Evolutionary conservation across 2,329 filamentous ascomycete genomes (phyloP).

Genomic region (Fusarium napiforme): DNA sequence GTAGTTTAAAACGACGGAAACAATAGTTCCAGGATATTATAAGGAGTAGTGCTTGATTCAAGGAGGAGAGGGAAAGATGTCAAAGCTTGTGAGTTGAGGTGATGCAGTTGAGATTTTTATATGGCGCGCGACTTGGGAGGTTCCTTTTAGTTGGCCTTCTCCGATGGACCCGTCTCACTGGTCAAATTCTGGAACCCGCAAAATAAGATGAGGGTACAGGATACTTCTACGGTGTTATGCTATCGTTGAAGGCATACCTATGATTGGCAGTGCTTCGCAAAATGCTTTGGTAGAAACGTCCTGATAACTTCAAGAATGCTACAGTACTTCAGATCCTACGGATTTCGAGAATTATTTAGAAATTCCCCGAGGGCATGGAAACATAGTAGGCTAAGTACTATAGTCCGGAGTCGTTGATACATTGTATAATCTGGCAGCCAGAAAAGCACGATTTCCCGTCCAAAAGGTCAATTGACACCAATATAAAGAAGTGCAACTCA

Average conservation of each 20-base stretch:
- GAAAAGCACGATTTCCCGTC: background rate
- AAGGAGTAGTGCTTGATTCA: background rate
- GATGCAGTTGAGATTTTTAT: conserved; percentile 42
- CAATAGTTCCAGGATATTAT: background rate
- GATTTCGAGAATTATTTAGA: background rate
- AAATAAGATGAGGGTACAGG: conserved; percentile 11
- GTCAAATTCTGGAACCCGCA: conserved; percentile 33
- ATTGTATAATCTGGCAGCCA: background rate
- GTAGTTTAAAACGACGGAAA: background rate
- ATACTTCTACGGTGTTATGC: background rate
- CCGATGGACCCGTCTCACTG: conserved; percentile 37
- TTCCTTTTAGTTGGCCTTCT: conserved; percentile 31
- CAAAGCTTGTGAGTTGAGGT: conserved; percentile 21
- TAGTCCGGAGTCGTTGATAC: background rate
- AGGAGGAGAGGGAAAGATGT: background rate
- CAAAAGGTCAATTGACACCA: background rate
- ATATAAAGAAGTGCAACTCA: background rate
- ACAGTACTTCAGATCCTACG: background rate
- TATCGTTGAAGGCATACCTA: background rate
- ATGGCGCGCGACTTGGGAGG: conserved; percentile 36
- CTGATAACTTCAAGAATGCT: background rate
- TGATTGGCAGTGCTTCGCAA: background rate
- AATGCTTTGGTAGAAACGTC: background rate
- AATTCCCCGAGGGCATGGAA: background rate
- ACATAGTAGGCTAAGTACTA: background rate